phyloP scores from a whole-genome alignment of 179 eudicot species.

The Sideroxylon spinosum region DNA sequence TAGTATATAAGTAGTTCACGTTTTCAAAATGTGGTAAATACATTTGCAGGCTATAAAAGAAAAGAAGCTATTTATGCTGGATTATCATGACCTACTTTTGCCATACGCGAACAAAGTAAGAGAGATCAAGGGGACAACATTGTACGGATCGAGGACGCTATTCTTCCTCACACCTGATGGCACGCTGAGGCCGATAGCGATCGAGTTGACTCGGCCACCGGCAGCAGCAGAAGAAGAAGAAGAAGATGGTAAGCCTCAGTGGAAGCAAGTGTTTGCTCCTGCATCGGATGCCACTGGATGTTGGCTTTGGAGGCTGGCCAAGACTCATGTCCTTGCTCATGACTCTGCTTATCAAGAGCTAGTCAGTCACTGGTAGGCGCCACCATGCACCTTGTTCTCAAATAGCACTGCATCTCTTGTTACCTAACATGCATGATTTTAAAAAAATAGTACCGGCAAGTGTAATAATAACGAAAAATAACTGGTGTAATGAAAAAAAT shows the following conservation, averaged over 20 bases:
- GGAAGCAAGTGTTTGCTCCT: slow-evolving; percentile 47
- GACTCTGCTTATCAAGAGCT: slow-evolving; percentile 66
- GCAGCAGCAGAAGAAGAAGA: background rate
- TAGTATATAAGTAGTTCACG: too few species aligned
- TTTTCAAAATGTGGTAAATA: background rate
- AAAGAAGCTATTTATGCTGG: slow-evolving; percentile 56
- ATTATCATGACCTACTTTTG: slow-evolving; percentile 55
- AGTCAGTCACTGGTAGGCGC: slow-evolving; percentile 58
- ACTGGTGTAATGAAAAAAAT: too few species aligned
- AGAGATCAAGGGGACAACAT: slow-evolving; percentile 32
- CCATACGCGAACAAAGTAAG: slow-evolving; percentile 58
- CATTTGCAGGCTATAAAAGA: slow-evolving; percentile 40
- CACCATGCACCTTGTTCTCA: too few species aligned
- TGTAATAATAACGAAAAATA: too few species aligned
- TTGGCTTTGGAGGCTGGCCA: slow-evolving; percentile 83
- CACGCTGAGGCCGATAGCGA: slow-evolving; percentile 49
- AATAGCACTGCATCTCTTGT: too few species aligned
- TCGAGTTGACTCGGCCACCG: slow-evolving; percentile 57
- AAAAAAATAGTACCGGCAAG: too few species aligned
- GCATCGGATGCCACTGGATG: slow-evolving; percentile 32
- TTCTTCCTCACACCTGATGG: slow-evolving; percentile 35
- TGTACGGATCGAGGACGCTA: slow-evolving; percentile 64
- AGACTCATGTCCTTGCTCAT: slow-evolving; percentile 61
- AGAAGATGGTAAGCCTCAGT: slow-evolving; percentile 33
- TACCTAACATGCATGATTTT: too few species aligned